phyloP scores from a whole-genome alignment of 2,329 filamentous ascomycete genomes.

The Neonectria coccinea region DNA sequence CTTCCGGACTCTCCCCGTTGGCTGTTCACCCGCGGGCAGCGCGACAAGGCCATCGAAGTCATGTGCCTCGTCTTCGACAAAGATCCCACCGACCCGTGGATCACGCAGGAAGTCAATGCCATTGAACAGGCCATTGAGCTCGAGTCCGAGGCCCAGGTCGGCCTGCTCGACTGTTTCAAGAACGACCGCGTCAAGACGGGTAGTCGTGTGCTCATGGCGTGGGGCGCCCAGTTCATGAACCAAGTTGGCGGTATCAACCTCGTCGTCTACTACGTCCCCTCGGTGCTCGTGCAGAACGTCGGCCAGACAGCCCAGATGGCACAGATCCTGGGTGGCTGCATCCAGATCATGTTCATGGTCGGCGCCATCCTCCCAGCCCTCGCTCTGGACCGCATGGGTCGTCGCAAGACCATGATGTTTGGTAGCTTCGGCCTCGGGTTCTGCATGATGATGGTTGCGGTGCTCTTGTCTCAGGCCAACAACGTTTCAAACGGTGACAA shows the following conservation, averaged over 20 bases:
- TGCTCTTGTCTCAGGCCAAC: slow-evolving; percentile 33
- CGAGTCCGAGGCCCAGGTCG: slow-evolving; percentile 41
- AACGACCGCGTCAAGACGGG: slow-evolving; percentile 37
- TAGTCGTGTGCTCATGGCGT: slow-evolving; percentile 32
- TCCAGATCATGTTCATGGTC: slow-evolving; percentile 54
- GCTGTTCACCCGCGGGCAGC: slow-evolving; percentile 52
- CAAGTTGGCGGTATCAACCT: slow-evolving; percentile 62
- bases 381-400: slow-evolving; percentile 52
- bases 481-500: slow-evolving; percentile 26
- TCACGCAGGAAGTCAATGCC: slow-evolving; percentile 49
- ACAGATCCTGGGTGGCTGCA: slow-evolving; percentile 51
- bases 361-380: slow-evolving; percentile 52
- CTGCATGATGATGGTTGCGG: slow-evolving; percentile 41
- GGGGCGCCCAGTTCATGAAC: slow-evolving; percentile 47
- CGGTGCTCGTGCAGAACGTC: slow-evolving; percentile 48
- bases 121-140: slow-evolving; percentile 58
- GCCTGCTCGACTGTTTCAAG: slow-evolving; percentile 25
- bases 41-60: slow-evolving; percentile 51
- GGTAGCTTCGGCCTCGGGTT: slow-evolving; percentile 47
- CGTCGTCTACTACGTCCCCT: slow-evolving; percentile 53
- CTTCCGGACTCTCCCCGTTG: slow-evolving; percentile 57
- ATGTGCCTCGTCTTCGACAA: slow-evolving; percentile 56
- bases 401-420: slow-evolving; percentile 58
- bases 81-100: slow-evolving; percentile 49
- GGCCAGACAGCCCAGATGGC: slow-evolving; percentile 47